These are phyloP conservation scores for Phycomyces blakesleeanus DNA, from an alignment of 192 early-diverging fungal genomes.

Conservation along the genomic window DNA sequence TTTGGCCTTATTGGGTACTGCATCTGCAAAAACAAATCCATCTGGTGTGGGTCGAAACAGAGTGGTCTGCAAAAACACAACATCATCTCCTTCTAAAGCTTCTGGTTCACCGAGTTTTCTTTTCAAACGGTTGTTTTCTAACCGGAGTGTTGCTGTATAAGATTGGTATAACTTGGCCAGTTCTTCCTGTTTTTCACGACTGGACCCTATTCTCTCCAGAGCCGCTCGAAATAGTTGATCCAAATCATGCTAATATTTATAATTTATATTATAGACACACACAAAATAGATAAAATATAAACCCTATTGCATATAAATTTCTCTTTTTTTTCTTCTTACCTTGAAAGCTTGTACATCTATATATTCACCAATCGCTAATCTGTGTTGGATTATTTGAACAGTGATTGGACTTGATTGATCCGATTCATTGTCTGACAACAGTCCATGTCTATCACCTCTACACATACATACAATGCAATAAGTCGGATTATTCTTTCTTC, in stretches of 20 bases:
- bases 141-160: neutral
- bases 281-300: neutral
- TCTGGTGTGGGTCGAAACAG: slow-evolving; percentile 43
- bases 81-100: neutral
- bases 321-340: slow-evolving; percentile 5
- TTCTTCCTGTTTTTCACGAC: neutral
- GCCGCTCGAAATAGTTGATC: slow-evolving; percentile 8
- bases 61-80: slow-evolving; percentile 11
- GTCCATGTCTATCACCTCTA: neutral
- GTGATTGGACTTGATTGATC: neutral
- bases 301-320: neutral
- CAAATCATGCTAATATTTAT: slow-evolving; percentile 7
- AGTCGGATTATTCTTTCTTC: neutral
- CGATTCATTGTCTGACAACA: neutral
- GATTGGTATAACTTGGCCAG: slow-evolving; percentile 2
- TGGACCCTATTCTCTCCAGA: neutral
- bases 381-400: slow-evolving; percentile 3
- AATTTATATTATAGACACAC: neutral
- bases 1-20: neutral
- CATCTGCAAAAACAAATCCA: slow-evolving; percentile 46
- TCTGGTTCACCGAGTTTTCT: neutral
- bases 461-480: neutral
- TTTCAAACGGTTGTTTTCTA: slow-evolving; percentile 9
- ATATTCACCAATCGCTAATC: slow-evolving; percentile 8
- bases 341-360: slow-evolving; percentile 1